These are phyloP conservation scores for Xylariomycetidae sp. DNA, from an alignment of 2,329 filamentous ascomycete species.

Conservation along the genomic window DNA sequence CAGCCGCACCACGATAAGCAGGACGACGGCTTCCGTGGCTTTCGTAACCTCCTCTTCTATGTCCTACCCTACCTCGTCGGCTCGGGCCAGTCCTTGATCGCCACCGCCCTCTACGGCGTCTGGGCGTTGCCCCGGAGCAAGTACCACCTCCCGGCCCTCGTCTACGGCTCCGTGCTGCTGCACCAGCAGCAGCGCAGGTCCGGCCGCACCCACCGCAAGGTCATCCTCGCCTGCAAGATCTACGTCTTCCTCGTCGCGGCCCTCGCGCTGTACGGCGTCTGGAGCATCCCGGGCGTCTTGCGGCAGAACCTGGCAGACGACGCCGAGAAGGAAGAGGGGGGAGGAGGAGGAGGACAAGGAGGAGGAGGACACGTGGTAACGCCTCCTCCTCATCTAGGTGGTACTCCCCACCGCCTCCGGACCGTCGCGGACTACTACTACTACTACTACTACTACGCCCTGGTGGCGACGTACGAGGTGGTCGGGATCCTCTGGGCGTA, in stretches of 20 bases:
- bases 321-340: too few species aligned
- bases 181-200: neutral
- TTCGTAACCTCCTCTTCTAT: too few species aligned
- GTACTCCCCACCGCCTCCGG: neutral
- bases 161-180: neutral
- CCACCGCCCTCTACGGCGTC: too few species aligned
- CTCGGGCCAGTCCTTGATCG: too few species aligned
- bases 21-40: too few species aligned
- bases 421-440: neutral
- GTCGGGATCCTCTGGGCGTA: too few species aligned
- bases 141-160: neutral
- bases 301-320: too few species aligned
- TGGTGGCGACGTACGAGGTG: neutral
- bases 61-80: too few species aligned
- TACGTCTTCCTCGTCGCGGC: neutral
- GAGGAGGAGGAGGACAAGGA: too few species aligned
- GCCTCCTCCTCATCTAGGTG: neutral
- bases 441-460: neutral
- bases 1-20: too few species aligned
- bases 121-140: neutral
- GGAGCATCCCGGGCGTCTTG: neutral
- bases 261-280: neutral
- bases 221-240: neutral
- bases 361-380: neutral
- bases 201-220: neutral